phyloP scores from a whole-genome alignment of 352 stramenopile species.

The Thalassiosira pacifica region DNA sequence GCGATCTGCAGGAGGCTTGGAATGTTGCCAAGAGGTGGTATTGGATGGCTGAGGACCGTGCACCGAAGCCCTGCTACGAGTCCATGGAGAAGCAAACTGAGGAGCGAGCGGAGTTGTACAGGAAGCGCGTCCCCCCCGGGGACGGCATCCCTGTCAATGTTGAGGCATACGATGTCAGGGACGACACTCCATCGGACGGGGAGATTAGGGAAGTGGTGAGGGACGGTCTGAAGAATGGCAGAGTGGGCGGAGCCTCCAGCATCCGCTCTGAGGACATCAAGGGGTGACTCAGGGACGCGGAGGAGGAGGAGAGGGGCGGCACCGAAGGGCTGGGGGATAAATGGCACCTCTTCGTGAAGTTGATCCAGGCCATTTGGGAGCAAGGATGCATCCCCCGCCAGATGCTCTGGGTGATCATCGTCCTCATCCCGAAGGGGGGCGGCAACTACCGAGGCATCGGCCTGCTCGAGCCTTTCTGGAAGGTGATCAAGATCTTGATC shows the following conservation, averaged over 20 bases:
- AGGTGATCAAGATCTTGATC: no score
- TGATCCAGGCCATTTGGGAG: no score
- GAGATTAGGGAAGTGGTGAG: slow-evolving; percentile 35
- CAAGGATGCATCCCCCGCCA: no score
- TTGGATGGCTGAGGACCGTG: slow-evolving; percentile 9
- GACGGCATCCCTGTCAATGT: slow-evolving; percentile 29
- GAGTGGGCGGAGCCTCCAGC: slow-evolving; percentile 8
- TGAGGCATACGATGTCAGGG: not conserved
- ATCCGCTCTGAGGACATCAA: slow-evolving; percentile 35
- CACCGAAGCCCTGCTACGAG: slow-evolving; percentile 28
- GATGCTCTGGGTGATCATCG: no score
- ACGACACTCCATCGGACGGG: not conserved
- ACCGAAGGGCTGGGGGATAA: no score
- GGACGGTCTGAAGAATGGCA: slow-evolving; percentile 7
- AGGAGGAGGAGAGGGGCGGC: slow-evolving; percentile 23
- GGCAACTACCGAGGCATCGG: no score
- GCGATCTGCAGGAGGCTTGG: slow-evolving; percentile 35
- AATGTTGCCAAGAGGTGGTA: slow-evolving; percentile 37
- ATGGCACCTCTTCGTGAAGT: no score
- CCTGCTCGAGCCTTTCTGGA: no score
- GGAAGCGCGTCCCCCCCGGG: slow-evolving; percentile 17
- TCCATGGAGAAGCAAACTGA: slow-evolving; percentile 36
- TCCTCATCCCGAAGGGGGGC: no score
- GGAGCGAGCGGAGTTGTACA: slow-evolving; percentile 39
- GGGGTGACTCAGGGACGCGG: slow-evolving; percentile 10